phyloP scores from a whole-genome alignment of 768 basidiomycete species.

The Trametes elegans region DNA sequence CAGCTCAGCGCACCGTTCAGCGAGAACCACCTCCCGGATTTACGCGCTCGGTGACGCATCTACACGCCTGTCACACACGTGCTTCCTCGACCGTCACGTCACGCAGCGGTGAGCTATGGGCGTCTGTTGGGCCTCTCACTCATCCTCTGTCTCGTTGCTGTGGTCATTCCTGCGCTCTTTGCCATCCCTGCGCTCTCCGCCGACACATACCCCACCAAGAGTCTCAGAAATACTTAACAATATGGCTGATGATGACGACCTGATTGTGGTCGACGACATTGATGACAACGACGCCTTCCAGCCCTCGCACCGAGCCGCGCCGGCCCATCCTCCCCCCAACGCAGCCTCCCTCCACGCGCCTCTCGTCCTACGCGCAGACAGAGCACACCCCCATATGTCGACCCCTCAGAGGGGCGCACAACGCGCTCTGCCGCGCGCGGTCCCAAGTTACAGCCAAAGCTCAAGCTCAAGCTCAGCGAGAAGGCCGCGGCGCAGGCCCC shows the following conservation, averaged over 20 bases:
- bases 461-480: slow-evolving; percentile 86
- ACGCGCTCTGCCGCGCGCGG: slow-evolving; percentile 26
- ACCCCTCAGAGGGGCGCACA: slow-evolving; percentile 23
- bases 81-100: neutral
- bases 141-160: neutral
- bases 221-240: neutral
- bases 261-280: slow-evolving; percentile 30
- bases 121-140: neutral
- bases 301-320: slow-evolving; percentile 17
- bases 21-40: neutral
- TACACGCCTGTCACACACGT: neutral
- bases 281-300: slow-evolving; percentile 21
- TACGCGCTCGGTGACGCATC: slow-evolving; percentile 4
- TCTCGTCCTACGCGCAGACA: slow-evolving; percentile 18
- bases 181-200: too few relatives aligned
- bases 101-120: neutral
- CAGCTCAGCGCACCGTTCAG: neutral
- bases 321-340: slow-evolving; percentile 15
- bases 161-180: too few relatives aligned
- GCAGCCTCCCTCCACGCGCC: slow-evolving; percentile 20
- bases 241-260: slow-evolving; percentile 24
- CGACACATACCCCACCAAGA: neutral
- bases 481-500: slow-evolving; percentile 78
- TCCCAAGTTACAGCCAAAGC: slow-evolving; percentile 52
- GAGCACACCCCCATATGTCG: slow-evolving; percentile 22